Conservation (phyloP, 331 rosid genomes). For the Acacia concinna region DNA sequence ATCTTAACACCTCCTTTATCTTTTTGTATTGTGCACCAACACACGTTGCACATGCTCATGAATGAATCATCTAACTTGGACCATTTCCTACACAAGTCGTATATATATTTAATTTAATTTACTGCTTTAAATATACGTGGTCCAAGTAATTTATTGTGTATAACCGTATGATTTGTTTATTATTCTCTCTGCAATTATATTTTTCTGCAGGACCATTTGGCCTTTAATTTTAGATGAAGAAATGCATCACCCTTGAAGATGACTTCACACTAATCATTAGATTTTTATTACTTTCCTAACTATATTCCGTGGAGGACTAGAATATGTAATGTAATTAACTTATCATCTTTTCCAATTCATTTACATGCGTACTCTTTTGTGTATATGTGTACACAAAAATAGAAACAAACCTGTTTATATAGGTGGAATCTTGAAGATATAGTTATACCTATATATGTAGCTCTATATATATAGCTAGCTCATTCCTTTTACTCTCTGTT, state of each 20-base stretch:
- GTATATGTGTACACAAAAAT: neutral
- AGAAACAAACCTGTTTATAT: neutral
- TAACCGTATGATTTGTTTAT: constrained; percentile 40
- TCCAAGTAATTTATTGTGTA: constrained; percentile 50
- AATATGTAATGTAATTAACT: neutral
- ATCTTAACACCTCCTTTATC: constrained; percentile 7
- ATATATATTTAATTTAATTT: constrained; percentile 2
- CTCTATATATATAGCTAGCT: neutral
- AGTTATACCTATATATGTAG: neutral
- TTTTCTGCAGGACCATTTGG: constrained; percentile 58
- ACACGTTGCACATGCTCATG: constrained; percentile 46
- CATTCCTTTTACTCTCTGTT: neutral
- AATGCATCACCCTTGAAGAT: constrained; percentile 34
- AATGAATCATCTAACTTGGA: constrained; percentile 32
- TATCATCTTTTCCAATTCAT: neutral
- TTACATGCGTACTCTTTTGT: neutral
- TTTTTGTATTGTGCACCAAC: constrained; percentile 15
- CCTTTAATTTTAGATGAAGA: constrained; percentile 43
- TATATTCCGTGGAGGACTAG: neutral
- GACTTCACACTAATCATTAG: constrained; percentile 26
- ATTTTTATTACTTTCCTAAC: constrained; percentile 5
- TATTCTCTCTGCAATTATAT: constrained; percentile 19
- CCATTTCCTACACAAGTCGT: constrained; percentile 29
- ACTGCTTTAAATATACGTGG: constrained; percentile 45
- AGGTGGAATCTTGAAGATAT: neutral